A percentile compares a stretch with the other conserved stretches of the same genome.
Evolutionary conservation across 2,329 filamentous ascomycete genomes (phyloP).

Genomic region (Trichoderma guizhouense): DNA sequence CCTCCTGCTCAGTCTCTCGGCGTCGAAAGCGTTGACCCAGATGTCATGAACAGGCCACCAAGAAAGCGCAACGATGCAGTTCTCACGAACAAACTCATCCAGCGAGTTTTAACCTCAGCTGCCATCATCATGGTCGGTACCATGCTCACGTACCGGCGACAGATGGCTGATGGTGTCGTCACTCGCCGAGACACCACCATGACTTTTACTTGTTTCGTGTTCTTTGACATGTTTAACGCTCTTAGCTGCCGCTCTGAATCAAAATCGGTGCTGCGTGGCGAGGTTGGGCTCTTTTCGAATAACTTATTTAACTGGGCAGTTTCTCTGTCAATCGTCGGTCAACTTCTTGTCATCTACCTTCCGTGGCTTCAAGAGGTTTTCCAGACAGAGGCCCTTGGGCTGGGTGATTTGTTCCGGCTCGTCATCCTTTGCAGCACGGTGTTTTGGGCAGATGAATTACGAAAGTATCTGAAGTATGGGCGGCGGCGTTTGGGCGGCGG

Average conservation of each 20-base stretch:
- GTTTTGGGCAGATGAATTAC: conserved; percentile 89
- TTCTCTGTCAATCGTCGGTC: conserved; percentile 71
- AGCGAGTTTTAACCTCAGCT: conserved; percentile 82
- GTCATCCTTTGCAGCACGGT: conserved; percentile 78
- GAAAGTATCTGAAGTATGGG: conserved; percentile 73
- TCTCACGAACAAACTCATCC: conserved; percentile 78
- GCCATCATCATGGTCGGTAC: conserved; percentile 90
- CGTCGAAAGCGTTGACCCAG: conserved; percentile 89
- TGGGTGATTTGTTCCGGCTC: conserved; percentile 71
- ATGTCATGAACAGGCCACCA: conserved; percentile 89
- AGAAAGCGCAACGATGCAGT: conserved; percentile 81
- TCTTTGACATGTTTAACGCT: conserved; percentile 99
- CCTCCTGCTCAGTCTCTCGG: conserved; percentile 95
- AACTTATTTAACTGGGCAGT: conserved; percentile 97
- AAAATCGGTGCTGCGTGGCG: conserved; percentile 84
- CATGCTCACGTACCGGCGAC: conserved; percentile 82
- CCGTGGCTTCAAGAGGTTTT: conserved; percentile 92
- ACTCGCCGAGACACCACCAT: conserved; percentile 96
- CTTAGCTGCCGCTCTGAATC: conserved; percentile 86
- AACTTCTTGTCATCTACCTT: conserved; percentile 89
- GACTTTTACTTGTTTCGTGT: conserved; percentile 98
- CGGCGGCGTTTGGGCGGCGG: conserved; percentile 54
- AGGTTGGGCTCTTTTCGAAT: conserved; percentile 80
- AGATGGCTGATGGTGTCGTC: conserved; percentile 84
- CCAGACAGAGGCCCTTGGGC: conserved; percentile 81